A percentile compares a stretch with the other conserved stretches of the same genome.
Conservation (phyloP, 495 filamentous ascomycete species). For the Penicillium steckii region DNA sequence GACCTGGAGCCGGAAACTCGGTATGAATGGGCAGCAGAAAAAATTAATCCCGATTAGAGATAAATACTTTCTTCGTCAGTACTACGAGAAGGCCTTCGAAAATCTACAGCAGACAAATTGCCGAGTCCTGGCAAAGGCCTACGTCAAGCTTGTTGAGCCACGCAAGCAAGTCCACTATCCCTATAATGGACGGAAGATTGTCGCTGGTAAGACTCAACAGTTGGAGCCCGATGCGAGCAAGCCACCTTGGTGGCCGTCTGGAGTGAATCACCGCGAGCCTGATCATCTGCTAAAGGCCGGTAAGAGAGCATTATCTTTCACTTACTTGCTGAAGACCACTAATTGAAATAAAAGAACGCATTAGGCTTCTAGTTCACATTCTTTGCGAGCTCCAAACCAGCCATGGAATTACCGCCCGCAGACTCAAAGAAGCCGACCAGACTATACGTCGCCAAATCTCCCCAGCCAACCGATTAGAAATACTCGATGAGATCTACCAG, state of each 20-base stretch:
- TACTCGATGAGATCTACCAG: slow-evolving; percentile 63
- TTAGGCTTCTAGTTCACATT: slow-evolving; percentile 60
- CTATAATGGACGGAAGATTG: slow-evolving; percentile 61
- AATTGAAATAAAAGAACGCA: slow-evolving; percentile 60
- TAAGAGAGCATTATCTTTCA: slow-evolving; percentile 26
- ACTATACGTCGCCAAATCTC: slow-evolving; percentile 42
- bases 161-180: slow-evolving; percentile 82
- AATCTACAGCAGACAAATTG: slow-evolving; percentile 71
- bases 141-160: slow-evolving; percentile 77
- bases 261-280: slow-evolving; percentile 69
- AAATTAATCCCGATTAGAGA: slow-evolving; percentile 54
- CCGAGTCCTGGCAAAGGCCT: slow-evolving; percentile 67
- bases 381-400: slow-evolving; percentile 45
- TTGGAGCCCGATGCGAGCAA: slow-evolving; percentile 41
- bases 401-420: slow-evolving; percentile 35
- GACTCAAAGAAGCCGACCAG: slow-evolving; percentile 41
- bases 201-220: slow-evolving; percentile 33
- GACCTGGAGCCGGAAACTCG: slow-evolving; percentile 27
- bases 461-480: slow-evolving; percentile 35
- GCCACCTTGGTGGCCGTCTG: slow-evolving; percentile 77
- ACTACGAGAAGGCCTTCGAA: slow-evolving; percentile 63
- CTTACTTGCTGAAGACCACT: background rate
- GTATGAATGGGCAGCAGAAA: slow-evolving; percentile 28
- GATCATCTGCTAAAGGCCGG: slow-evolving; percentile 74
- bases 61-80: slow-evolving; percentile 49